These are phyloP conservation scores for Puccinia polysora DNA, from an alignment of 1,284 basidiomycete species.

Conservation along the genomic window DNA sequence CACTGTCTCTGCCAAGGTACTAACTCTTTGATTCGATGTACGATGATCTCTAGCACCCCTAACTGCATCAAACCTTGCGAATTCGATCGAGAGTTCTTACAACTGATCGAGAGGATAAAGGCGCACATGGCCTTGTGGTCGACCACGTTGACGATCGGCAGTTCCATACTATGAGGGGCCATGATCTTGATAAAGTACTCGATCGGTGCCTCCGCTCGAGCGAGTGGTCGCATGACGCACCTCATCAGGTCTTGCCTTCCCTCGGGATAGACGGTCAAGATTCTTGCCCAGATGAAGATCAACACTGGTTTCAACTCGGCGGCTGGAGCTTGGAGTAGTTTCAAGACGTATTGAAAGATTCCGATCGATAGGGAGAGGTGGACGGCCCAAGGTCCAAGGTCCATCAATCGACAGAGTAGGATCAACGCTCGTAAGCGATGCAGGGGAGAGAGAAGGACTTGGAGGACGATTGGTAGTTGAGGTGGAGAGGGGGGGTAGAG, in stretches of 20 bases:
- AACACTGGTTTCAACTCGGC: constrained; percentile 39
- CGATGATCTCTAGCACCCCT: constrained; percentile 35
- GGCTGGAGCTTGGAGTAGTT: constrained; percentile 42
- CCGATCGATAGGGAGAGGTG: constrained; percentile 43
- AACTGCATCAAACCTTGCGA: constrained; percentile 8
- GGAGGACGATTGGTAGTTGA: constrained; percentile 43
- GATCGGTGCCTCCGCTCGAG: constrained; percentile 25
- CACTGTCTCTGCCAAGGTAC: constrained; percentile 38
- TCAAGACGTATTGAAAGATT: constrained; percentile 43
- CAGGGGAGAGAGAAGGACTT: constrained; percentile 40
- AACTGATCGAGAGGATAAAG: constrained; percentile 40
- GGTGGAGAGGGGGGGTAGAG: constrained; percentile 41
- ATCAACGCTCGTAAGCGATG: constrained; percentile 39
- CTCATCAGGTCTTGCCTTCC: constrained; percentile 36
- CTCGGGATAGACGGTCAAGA: constrained; percentile 43
- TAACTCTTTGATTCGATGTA: constrained; percentile 30
- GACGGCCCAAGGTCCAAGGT: constrained; percentile 43
- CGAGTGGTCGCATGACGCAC: constrained; percentile 7
- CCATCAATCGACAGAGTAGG: constrained; percentile 42
- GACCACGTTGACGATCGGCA: constrained; percentile 34
- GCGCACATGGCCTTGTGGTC: constrained; percentile 44
- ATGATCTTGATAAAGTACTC: constrained; percentile 41
- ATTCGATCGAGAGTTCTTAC: constrained; percentile 30
- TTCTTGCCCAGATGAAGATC: constrained; percentile 44
- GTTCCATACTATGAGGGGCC: constrained; percentile 24